phyloP scores from a whole-genome alignment of 139 green algal genomes.

The Auxenochlorella protothecoides region DNA sequence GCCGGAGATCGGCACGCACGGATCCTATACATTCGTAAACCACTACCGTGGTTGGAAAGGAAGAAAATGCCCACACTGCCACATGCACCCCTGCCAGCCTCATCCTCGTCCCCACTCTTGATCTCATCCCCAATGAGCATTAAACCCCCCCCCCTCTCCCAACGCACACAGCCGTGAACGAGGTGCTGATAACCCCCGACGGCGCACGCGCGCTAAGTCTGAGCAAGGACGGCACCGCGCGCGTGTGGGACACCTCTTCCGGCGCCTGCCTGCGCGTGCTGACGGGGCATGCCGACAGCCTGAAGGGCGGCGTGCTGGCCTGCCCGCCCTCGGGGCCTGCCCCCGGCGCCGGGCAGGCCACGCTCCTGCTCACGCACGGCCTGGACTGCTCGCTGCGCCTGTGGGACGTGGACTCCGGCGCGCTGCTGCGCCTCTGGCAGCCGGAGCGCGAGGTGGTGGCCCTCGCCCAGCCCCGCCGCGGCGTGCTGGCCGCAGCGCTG shows the following conservation, averaged over 20 bases:
- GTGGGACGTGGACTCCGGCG: conserved; percentile 23
- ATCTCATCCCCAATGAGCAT: too few relatives aligned
- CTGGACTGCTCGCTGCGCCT: conserved; percentile 32
- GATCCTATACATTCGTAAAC: background rate
- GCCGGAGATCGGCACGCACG: background rate
- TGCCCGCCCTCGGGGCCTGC: background rate
- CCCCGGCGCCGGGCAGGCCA: too few relatives aligned
- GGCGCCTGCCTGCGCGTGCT: conserved; percentile 29
- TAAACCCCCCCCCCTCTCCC: background rate
- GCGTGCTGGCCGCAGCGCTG: conserved; percentile 18
- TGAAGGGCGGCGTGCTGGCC: conserved; percentile 14
- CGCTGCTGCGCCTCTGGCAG: conserved; percentile 3
- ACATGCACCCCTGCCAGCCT: background rate
- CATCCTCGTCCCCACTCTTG: background rate
- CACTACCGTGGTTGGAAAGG: background rate
- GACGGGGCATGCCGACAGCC: conserved; percentile 16
- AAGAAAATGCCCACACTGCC: background rate
- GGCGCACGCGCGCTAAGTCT: conserved; percentile 39
- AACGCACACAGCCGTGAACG: conserved; percentile 14
- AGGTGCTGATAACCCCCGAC: conserved; percentile 25
- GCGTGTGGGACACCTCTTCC: conserved; percentile 47
- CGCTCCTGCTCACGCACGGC: conserved; percentile 35
- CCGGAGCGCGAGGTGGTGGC: background rate
- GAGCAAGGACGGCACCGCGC: conserved; percentile 54
- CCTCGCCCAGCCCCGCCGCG: background rate